These are phyloP conservation scores for Melaleuca alternifolia DNA, from an alignment of 345 rosid species.

Conservation along the genomic window DNA sequence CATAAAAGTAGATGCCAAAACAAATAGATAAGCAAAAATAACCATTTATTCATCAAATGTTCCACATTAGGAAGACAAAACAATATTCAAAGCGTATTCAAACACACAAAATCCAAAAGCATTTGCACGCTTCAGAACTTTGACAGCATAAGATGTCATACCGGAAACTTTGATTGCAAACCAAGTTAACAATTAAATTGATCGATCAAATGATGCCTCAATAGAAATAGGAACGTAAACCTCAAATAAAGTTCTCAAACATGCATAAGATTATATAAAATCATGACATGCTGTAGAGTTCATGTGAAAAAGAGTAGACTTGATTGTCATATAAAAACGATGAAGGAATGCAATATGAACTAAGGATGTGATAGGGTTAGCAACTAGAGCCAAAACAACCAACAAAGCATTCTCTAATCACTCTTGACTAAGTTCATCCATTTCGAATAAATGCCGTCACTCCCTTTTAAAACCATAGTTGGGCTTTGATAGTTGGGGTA, in stretches of 20 bases:
- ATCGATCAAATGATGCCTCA: background rate
- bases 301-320: background rate
- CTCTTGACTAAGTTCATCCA: no score
- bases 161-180: background rate
- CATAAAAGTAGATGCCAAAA: no score
- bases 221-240: no score
- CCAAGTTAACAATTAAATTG: background rate
- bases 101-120: no score
- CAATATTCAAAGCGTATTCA: no score
- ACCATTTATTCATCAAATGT: no score
- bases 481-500: no score
- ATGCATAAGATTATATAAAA: background rate
- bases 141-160: background rate
- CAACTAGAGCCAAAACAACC: conserved; percentile 82
- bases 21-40: no score
- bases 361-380: conserved; percentile 85
- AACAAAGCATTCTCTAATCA: conserved; percentile 26
- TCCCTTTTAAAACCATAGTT: no score
- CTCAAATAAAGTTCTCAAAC: no score
- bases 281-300: background rate
- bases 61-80: no score
- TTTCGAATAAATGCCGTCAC: no score
- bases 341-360: conserved; percentile 84
- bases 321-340: conserved; percentile 29
- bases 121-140: background rate